Conservation (phyloP, 257 asterid species). For the Solanum chilense region DNA sequence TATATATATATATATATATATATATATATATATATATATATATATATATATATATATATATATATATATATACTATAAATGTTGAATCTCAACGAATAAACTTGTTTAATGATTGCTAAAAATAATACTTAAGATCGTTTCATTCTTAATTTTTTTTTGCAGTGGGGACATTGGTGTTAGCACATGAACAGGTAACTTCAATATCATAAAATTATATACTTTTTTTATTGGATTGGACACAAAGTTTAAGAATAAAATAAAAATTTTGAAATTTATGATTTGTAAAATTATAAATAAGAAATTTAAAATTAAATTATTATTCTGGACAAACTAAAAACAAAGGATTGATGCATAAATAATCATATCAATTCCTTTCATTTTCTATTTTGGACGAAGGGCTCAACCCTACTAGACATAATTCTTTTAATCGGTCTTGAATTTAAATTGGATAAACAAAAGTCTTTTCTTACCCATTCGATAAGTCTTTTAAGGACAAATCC, state of each 20-base stretch:
- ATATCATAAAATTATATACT: not conserved
- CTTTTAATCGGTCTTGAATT: not conserved
- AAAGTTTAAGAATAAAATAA: no score
- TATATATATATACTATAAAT: no score
- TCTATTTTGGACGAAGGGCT: not conserved
- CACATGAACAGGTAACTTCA: not conserved
- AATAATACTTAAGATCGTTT: not conserved
- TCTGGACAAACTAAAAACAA: no score
- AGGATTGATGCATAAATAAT: not conserved
- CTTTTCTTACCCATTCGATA: not conserved
- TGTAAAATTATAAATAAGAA: no score
- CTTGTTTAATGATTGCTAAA: not conserved
- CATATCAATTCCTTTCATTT: not conserved
- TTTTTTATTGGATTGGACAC: accelerated
- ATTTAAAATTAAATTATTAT: no score
- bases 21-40: no score
- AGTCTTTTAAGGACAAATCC: not conserved
- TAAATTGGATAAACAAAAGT: not conserved
- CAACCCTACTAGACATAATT: not conserved
- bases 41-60: no score
- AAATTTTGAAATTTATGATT: no score
- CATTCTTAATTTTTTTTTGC: not conserved
- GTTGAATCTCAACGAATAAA: no score
- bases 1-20: no score
- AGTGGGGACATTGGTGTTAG: not conserved